These are phyloP conservation scores for Rhizopus microsporus DNA, from an alignment of 371 early-diverging fungal genomes.

Conservation along the genomic window DNA sequence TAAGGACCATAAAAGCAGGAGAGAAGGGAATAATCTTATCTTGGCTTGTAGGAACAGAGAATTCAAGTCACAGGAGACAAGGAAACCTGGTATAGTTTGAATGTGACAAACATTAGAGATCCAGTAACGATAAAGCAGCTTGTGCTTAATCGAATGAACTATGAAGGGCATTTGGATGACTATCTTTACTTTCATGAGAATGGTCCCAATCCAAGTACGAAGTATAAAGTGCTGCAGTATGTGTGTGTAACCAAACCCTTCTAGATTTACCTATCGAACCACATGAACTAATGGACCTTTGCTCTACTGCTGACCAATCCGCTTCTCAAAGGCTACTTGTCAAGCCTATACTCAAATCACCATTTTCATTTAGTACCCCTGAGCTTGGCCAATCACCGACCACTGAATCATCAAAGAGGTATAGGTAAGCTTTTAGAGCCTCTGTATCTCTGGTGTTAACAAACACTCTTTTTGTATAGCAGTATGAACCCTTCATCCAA, in stretches of 20 bases:
- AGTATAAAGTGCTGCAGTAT: neutral
- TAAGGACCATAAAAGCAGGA: neutral
- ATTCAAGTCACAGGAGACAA: constrained; percentile 60
- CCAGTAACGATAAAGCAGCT: constrained; percentile 48
- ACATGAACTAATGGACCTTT: constrained; percentile 38
- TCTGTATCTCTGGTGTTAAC: constrained; percentile 13
- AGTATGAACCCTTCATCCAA: constrained; percentile 12
- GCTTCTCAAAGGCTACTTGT: constrained; percentile 47
- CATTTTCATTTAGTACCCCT: constrained; percentile 32
- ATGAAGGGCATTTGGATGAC: constrained; percentile 41
- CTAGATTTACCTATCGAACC: constrained; percentile 32
- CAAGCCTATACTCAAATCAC: constrained; percentile 13
- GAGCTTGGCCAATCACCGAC: constrained; percentile 48
- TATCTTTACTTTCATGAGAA: constrained; percentile 57
- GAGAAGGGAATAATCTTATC: neutral
- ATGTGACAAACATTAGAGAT: constrained; percentile 54
- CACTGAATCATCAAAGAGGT: constrained; percentile 11
- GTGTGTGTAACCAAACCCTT: neutral
- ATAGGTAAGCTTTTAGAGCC: neutral
- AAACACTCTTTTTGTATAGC: constrained; percentile 28
- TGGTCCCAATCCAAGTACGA: constrained; percentile 50
- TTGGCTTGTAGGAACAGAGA: constrained; percentile 30
- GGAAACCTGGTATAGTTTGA: constrained; percentile 59
- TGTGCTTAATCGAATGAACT: constrained; percentile 49
- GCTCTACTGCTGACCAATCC: constrained; percentile 44